Evolutionary conservation across 2,329 filamentous ascomycete species (phyloP).

Genomic region (Colletotrichum endophyticum): DNA sequence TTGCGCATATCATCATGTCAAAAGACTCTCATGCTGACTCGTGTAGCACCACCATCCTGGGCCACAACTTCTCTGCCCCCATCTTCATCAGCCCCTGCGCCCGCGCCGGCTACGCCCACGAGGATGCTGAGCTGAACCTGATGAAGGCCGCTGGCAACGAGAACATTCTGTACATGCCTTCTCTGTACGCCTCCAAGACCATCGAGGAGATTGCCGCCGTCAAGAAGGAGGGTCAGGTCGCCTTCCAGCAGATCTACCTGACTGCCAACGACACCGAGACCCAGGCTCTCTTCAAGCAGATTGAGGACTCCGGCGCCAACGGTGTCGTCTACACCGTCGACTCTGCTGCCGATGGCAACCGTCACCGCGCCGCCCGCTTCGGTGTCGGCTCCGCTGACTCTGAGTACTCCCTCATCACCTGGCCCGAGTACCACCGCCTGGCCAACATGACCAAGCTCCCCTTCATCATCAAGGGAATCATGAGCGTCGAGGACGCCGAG

Average conservation of each 20-base stretch:
- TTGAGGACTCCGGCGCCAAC: slow-evolving; percentile 36
- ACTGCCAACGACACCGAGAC: slow-evolving; percentile 37
- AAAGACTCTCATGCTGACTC: not conserved
- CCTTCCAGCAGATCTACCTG: slow-evolving; percentile 42
- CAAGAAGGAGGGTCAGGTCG: slow-evolving; percentile 38
- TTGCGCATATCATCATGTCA: not conserved
- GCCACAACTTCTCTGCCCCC: slow-evolving; percentile 58
- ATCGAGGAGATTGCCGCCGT: slow-evolving; percentile 42
- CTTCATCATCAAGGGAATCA: slow-evolving; percentile 45
- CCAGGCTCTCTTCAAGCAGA: slow-evolving; percentile 31
- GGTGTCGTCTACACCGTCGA: slow-evolving; percentile 45
- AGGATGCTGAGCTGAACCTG: slow-evolving; percentile 53
- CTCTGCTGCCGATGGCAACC: slow-evolving; percentile 42
- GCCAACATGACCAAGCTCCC: slow-evolving; percentile 39
- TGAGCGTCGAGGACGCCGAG: slow-evolving; percentile 38
- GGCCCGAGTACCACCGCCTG: slow-evolving; percentile 42
- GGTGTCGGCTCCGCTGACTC: slow-evolving; percentile 38
- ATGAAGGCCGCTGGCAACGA: slow-evolving; percentile 52
- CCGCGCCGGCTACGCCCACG: slow-evolving; percentile 47
- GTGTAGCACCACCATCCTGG: slow-evolving; percentile 51
- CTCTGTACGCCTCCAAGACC: slow-evolving; percentile 34
- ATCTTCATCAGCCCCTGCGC: slow-evolving; percentile 60
- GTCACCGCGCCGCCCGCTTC: slow-evolving; percentile 44
- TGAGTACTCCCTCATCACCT: slow-evolving; percentile 23
- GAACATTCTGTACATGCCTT: slow-evolving; percentile 55